Evolutionary conservation across 2,329 filamentous ascomycete species (phyloP).

Genomic region (Exophiala spinifera): DNA sequence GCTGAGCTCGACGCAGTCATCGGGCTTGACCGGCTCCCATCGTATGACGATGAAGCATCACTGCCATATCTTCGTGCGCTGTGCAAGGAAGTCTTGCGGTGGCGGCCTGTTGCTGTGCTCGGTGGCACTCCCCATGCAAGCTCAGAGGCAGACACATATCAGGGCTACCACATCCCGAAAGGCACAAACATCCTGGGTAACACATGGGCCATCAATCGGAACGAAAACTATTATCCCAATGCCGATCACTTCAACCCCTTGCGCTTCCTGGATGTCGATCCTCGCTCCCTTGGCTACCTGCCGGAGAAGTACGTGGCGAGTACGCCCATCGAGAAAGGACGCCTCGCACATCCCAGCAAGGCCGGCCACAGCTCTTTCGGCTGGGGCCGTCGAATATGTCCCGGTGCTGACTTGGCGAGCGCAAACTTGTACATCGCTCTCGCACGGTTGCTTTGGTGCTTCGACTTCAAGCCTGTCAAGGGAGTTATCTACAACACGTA

Average conservation of each 20-base stretch:
- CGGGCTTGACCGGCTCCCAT: slow-evolving; percentile 32
- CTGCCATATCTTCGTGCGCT: slow-evolving; percentile 41
- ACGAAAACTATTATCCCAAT: slow-evolving; percentile 51
- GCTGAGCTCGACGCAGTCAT: slow-evolving; percentile 40
- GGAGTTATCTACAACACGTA: slow-evolving; percentile 22
- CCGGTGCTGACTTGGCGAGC: slow-evolving; percentile 26
- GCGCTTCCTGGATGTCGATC: slow-evolving; percentile 52
- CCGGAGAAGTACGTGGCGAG: slow-evolving; percentile 50
- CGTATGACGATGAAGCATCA: slow-evolving; percentile 35
- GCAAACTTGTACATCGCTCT: slow-evolving; percentile 53
- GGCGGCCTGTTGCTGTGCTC: slow-evolving; percentile 40
- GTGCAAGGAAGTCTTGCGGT: slow-evolving; percentile 44
- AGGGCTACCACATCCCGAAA: slow-evolving; percentile 50
- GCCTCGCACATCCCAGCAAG: slow-evolving; percentile 24
- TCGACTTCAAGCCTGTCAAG: slow-evolving; percentile 40
- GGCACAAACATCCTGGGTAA: slow-evolving; percentile 43
- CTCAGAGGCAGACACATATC: slow-evolving; percentile 26
- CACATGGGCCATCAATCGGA: slow-evolving; percentile 50
- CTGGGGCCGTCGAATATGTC: slow-evolving; percentile 30
- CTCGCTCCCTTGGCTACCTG: slow-evolving; percentile 51
- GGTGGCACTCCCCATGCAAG: slow-evolving; percentile 27
- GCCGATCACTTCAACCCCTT: slow-evolving; percentile 53
- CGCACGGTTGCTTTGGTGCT: slow-evolving; percentile 55
- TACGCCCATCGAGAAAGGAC: slow-evolving; percentile 41
- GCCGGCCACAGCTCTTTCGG: slow-evolving; percentile 27